Evolutionary conservation across 352 stramenopile species (phyloP).

Genomic region (Pythium coloratum): DNA sequence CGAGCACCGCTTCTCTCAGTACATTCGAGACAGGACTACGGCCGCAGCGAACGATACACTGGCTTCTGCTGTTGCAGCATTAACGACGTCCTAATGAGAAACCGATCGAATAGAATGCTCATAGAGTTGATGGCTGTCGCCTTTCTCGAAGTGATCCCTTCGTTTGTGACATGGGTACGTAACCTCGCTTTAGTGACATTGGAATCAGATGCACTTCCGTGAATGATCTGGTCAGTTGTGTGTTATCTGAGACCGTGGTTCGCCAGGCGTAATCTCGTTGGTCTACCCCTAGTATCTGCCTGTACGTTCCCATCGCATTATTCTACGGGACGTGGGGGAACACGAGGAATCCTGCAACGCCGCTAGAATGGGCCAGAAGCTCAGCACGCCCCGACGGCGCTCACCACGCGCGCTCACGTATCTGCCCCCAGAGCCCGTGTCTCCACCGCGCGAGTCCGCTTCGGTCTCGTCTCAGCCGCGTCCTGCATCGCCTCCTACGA

Average conservation of each 20-base stretch:
- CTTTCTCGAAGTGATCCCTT: background rate
- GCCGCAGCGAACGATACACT: slow-evolving; percentile 6
- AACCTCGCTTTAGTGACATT: background rate
- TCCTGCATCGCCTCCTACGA: background rate
- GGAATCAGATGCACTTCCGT: no score
- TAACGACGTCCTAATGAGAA: no score
- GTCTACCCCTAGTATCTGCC: background rate
- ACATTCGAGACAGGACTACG: slow-evolving; percentile 15
- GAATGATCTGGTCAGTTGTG: no score
- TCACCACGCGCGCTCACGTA: background rate
- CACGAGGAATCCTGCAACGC: background rate
- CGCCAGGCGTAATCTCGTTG: no score
- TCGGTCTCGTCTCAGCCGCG: slow-evolving; percentile 3
- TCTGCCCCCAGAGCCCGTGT: background rate
- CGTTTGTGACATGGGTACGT: slow-evolving; percentile 9
- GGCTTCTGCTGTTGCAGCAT: slow-evolving; percentile 12
- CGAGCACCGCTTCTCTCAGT: slow-evolving; percentile 56
- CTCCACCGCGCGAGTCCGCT: background rate
- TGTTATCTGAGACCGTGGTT: background rate
- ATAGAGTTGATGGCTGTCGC: no score
- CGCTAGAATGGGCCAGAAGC: slow-evolving; percentile 13
- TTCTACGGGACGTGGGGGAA: background rate
- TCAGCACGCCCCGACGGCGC: slow-evolving; percentile 1
- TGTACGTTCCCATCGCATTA: background rate
- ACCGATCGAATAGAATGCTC: no score